Base-by-base conservation (phyloP, 495 filamentous ascomycete species). In the Cladorrhinum samala region DNA sequence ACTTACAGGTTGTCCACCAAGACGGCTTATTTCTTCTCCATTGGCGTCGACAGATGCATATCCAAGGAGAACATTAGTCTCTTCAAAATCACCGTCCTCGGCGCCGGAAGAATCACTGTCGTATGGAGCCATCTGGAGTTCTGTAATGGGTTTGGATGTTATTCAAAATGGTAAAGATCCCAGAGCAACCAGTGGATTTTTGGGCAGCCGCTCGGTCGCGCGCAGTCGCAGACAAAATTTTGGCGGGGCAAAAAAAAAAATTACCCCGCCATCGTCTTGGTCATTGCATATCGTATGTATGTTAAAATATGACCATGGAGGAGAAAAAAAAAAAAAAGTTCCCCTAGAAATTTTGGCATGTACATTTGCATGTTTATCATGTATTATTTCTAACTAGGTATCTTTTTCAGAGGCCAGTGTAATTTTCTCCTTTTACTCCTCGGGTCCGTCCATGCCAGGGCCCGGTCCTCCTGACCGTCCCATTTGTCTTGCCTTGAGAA, bases 401-500 rank as follows among this genome's bases (percentile, higher is more conserved):
- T 67, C 47, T 54, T 69, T n/a, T n/a, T 61, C 62, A 67, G 53
- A 52, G 33, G 45, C 42, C 60, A 44, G 59, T 49, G 23, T 25
- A 27, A 55, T 27, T 17, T 45, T 11, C 19, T 52, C 24, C 46
- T 16, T 52, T 65, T 67, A 75, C 64, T 73, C 64, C 58, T 74
- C 70, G 5, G 71, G 69, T 2, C 71, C 78, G 56, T 80, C 78
- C 75, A 76, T 77, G 19, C 76, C 76, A 0, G 78, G 76, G 3
- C 77, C 78, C 6, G 78, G 77, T 5, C 71, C 74, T 11, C 65
- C 70, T 58, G 70, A 62, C 46, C 77, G 65, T 0, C 77, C 85
- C 92, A 97, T 97, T 73, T 97, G 94, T 66, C 93, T 78, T 48
- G 93, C 93, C 78, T 99, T 99, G 52, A 99, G 74, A 70, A 99